phyloP scores from a whole-genome alignment of 2,329 filamentous ascomycete species.

The Paraphaeosphaeria sporulosa region DNA sequence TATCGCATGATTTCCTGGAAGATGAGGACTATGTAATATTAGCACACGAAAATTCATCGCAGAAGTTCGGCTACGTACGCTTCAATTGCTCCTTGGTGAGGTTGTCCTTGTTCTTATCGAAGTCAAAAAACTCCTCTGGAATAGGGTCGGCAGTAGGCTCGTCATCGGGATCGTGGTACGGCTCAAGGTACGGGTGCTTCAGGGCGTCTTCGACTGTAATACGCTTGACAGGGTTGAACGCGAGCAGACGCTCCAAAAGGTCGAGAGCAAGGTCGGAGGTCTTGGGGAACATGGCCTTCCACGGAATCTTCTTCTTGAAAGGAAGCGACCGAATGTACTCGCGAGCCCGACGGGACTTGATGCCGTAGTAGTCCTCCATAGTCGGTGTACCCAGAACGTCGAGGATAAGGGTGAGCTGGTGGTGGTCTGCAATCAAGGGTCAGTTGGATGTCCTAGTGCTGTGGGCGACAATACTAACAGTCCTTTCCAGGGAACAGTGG shows the following conservation, averaged over 20 bases:
- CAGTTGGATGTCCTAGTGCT: conserved; percentile 5
- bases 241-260: conserved; percentile 90
- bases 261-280: conserved; percentile 97
- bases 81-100: conserved; percentile 98
- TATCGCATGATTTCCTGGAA: conserved; percentile 94
- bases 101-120: conserved; percentile 99
- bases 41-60: conserved; percentile 8
- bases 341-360: conserved; percentile 95
- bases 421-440: conserved; percentile 73
- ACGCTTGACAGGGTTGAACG: conserved; percentile 98
- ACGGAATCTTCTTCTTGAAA: conserved; percentile 99
- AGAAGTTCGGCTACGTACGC: conserved; percentile 59
- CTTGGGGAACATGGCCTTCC: conserved; percentile 97
- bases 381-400: conserved; percentile 97
- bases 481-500: conserved; percentile 98
- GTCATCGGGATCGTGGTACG: conserved; percentile 98
- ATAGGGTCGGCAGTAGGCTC: conserved; percentile 97
- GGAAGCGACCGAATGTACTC: conserved; percentile 98
- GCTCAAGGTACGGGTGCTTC: conserved; percentile 97
- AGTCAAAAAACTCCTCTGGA: conserved; percentile 99
- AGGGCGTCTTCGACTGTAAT: conserved; percentile 98
- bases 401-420: conserved; percentile 95
- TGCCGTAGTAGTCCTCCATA: conserved; percentile 99
- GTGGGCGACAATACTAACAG: conserved; percentile 66
- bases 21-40: conserved; percentile 70